Evolutionary conservation across 73 alveolate species (phyloP).

Genomic region (Blepharisma japonicum): DNA sequence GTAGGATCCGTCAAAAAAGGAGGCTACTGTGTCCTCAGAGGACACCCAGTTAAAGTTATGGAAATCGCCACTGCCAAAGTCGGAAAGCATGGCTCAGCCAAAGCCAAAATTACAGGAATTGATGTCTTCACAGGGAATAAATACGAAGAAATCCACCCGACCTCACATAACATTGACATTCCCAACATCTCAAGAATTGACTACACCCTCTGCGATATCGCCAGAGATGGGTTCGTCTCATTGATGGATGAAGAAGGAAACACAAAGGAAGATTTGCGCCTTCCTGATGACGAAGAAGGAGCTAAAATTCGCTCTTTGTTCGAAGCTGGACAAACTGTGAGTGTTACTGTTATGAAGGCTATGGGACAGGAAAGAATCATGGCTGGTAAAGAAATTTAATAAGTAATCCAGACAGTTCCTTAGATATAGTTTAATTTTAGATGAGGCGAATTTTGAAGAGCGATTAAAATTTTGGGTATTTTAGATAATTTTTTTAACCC

Average conservation of each 20-base stretch:
- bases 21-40: slow-evolving; percentile 76
- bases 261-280: slow-evolving; percentile 80
- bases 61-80: slow-evolving; percentile 79
- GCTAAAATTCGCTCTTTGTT: slow-evolving; percentile 58
- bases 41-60: slow-evolving; percentile 82
- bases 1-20: slow-evolving; percentile 82
- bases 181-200: slow-evolving; percentile 85
- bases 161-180: slow-evolving; percentile 85
- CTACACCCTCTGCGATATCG: slow-evolving; percentile 69
- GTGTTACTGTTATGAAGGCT: slow-evolving; percentile 76
- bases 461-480: too few relatives aligned
- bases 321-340: slow-evolving; percentile 72
- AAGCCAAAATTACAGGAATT: slow-evolving; percentile 87
- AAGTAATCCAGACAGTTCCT: too few relatives aligned
- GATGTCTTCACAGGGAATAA: slow-evolving; percentile 88
- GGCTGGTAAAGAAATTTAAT: slow-evolving; percentile 64
- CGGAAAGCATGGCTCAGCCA: slow-evolving; percentile 96
- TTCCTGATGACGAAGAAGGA: slow-evolving; percentile 77
- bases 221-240: slow-evolving; percentile 76
- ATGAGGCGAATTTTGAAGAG: too few relatives aligned
- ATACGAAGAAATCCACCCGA: slow-evolving; percentile 83
- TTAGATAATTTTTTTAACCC: too few relatives aligned
- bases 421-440: too few relatives aligned
- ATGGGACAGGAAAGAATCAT: slow-evolving; percentile 80
- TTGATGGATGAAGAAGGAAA: slow-evolving; percentile 84